Conservation (phyloP, 371 early-diverging fungal genomes). For the Mucor piriformis region DNA sequence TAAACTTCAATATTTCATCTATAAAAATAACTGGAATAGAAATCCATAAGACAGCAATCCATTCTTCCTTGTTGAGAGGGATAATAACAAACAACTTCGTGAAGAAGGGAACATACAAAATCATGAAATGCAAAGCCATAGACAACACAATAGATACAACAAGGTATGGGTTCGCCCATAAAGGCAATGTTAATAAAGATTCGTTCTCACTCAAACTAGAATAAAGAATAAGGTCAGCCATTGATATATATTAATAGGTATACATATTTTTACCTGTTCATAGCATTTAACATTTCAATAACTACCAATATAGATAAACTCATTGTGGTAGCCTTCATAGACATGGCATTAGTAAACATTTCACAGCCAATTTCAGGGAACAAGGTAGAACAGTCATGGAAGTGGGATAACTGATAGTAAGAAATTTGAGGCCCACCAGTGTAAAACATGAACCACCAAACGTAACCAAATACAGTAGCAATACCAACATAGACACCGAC, state of each 20-base stretch:
- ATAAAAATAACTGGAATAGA: constrained; percentile 88
- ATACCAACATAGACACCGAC: constrained; percentile 92
- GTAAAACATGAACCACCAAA: constrained; percentile 98
- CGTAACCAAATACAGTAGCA: constrained; percentile 95
- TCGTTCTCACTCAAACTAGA: constrained; percentile 92
- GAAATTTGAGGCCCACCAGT: constrained; percentile 83
- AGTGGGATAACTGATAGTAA: constrained; percentile 87
- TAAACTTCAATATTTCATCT: constrained; percentile 90
- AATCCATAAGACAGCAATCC: constrained; percentile 89
- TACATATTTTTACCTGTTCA: constrained; percentile 66
- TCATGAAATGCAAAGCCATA: constrained; percentile 92
- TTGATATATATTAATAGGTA: too few species aligned
- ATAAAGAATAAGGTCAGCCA: constrained; percentile 59
- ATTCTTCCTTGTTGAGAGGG: constrained; percentile 86
- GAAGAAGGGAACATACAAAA: constrained; percentile 89
- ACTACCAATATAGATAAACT: constrained; percentile 93
- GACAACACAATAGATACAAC: constrained; percentile 81
- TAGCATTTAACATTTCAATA: constrained; percentile 98
- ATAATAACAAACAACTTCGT: constrained; percentile 84
- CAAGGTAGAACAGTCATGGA: constrained; percentile 82
- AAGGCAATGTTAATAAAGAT: constrained; percentile 82
- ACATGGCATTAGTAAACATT: constrained; percentile 79
- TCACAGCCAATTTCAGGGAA: constrained; percentile 93
- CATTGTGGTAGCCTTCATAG: constrained; percentile 93
- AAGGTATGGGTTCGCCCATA: constrained; percentile 89